These are phyloP conservation scores for Chlorella variabilis DNA, from an alignment of 163 green algal species.

Conservation along the genomic window DNA sequence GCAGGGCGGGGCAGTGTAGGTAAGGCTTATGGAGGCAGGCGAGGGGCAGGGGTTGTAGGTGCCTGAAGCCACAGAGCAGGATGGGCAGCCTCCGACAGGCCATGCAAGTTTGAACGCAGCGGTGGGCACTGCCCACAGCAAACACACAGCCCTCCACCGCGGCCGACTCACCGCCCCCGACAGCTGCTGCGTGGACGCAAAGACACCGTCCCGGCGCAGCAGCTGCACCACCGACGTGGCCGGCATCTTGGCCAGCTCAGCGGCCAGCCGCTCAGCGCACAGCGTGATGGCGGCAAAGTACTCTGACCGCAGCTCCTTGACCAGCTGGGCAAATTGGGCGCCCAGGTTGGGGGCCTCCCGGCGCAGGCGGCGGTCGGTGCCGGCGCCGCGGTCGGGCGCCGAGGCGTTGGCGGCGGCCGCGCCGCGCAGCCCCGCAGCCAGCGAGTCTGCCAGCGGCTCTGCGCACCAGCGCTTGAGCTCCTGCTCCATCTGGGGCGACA, in stretches of 20 bases:
- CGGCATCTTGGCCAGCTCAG: conserved; percentile 51
- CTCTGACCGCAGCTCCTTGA: conserved; percentile 84
- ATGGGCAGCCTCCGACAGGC: too few species aligned
- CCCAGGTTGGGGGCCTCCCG: conserved; percentile 67
- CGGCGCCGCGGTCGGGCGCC: not conserved
- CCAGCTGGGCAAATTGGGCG: conserved; percentile 79
- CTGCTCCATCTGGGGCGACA: conserved; percentile 74
- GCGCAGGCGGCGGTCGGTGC: not conserved
- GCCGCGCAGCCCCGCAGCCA: conserved; percentile 1
- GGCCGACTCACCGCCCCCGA: not conserved
- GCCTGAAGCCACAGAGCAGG: too few species aligned
- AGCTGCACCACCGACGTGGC: conserved; percentile 44
- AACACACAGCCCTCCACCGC: not conserved
- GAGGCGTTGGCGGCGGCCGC: conserved; percentile 9
- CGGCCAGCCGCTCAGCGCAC: conserved; percentile 67
- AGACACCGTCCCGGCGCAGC: conserved; percentile 54
- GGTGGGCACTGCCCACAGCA: not conserved
- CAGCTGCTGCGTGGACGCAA: conserved; percentile 43
- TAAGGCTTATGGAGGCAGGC: too few species aligned
- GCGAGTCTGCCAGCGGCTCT: conserved; percentile 26
- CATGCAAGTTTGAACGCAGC: too few species aligned
- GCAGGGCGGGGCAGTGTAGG: not conserved
- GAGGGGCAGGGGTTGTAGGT: too few species aligned
- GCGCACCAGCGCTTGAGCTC: conserved; percentile 69
- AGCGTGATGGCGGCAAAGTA: conserved; percentile 72